Percentiles rank a stretch among this genome's conserved stretches.
Conservation (phyloP, 108 stramenopile species). For the Aureococcus anophagefferens region DNA sequence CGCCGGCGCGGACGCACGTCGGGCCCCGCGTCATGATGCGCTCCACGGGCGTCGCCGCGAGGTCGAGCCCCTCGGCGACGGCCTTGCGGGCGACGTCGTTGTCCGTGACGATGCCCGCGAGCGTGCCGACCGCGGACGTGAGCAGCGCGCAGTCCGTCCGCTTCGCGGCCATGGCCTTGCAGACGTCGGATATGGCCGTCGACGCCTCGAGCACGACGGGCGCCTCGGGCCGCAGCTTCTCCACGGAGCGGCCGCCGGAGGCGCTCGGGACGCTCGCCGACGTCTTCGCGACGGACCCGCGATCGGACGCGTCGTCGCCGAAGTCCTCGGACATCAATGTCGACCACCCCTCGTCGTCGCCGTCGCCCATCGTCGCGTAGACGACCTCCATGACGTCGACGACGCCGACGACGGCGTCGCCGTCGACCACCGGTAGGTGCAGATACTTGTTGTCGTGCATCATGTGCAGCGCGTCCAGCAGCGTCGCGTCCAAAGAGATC, state of each 20-base stretch:
- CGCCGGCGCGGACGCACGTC: constrained; percentile 61
- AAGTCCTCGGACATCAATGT: too few relatives aligned
- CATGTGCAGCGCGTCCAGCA: constrained; percentile 14
- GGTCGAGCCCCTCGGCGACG: constrained; percentile 58
- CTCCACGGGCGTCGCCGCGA: constrained; percentile 43
- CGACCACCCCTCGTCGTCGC: too few relatives aligned
- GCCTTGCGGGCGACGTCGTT: constrained; percentile 63
- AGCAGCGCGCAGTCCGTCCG: constrained; percentile 55
- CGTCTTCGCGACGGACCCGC: too few relatives aligned
- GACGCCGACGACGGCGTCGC: not conserved
- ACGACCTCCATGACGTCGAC: not conserved
- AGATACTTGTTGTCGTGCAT: constrained; percentile 19
- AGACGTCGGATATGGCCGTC: constrained; percentile 46
- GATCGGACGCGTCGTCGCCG: too few relatives aligned
- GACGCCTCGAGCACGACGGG: constrained; percentile 38
- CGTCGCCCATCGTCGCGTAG: too few relatives aligned
- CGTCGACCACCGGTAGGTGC: constrained; percentile 18
- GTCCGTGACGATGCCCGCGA: constrained; percentile 73
- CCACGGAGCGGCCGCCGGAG: constrained; percentile 21
- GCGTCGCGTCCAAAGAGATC: not conserved
- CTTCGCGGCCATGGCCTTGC: constrained; percentile 54
- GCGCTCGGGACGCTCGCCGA: too few relatives aligned
- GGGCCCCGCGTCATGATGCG: constrained; percentile 75
- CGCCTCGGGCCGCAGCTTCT: constrained; percentile 64
- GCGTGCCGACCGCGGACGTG: constrained; percentile 39